Evolutionary conservation across 768 basidiomycete genomes (phyloP), one percentile per base, ranked within the genome.

Genomic region (Gymnopilus dilepis): DNA sequence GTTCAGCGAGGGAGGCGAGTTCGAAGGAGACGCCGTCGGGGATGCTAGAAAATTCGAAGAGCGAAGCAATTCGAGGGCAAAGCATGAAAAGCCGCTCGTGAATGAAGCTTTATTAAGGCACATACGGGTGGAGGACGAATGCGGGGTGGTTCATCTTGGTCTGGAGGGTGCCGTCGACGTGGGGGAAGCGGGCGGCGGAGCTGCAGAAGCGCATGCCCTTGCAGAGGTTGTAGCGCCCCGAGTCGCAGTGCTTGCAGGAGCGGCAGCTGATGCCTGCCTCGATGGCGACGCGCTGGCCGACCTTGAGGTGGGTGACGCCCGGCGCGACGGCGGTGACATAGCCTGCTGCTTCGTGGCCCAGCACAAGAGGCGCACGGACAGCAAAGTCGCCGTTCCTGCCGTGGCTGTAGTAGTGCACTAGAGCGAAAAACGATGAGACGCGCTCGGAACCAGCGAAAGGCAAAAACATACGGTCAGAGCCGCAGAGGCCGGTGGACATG

Each of bases 311-410:
- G 65, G 78, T 82, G 43, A 89, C 88, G 17, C 87, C 86, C 12
- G 88, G 83, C 11, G 92, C 91, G 59, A 97, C 82, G n/a, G 93
- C 89, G 58, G 90, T 89, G 69, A 98, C 80, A 69, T 92, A 75
- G 33, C 95, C 96, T n/a, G 92, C 86, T 0, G 95, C 84, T 80
- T 98, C 96, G 75, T 98, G 96, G 24, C 96, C 97, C 31, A 99
- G 89, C 47, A 95, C 90, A 60, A 98, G 86, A 4, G 96, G 95
- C 6, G 86, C 81, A 62, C 86, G 90, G 63, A 97, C 82, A 53
- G 87, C 89, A 77, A 96, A 97, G 74, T 94, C 93, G 50, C 95
- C 96, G 74, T 97, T 99, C 42, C 93, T 86, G 21, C 91, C 95
- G 68, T 95, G 89, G 31, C 80, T 74, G 76, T 91, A 97, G 78